Evolutionary conservation across 805 yeast genomes (phyloP).

Genomic region (Sugiyamaella qingdaonensis): DNA sequence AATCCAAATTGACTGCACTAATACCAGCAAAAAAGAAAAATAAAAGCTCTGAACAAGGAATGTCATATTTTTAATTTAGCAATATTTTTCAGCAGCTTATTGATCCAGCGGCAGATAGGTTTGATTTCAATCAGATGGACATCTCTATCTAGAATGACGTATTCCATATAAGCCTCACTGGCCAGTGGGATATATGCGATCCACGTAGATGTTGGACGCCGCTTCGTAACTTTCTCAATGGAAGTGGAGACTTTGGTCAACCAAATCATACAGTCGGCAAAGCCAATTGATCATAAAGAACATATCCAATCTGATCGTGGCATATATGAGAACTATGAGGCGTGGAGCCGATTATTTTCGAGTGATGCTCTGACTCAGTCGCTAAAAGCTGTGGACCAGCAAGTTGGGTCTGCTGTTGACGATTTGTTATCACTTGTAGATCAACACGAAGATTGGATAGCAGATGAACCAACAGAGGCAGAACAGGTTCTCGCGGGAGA

Average conservation of each 20-base stretch:
- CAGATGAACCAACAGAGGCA: not conserved
- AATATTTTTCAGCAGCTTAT: too few relatives aligned
- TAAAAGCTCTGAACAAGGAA: too few relatives aligned
- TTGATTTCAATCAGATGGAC: too few relatives aligned
- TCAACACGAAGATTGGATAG: not conserved
- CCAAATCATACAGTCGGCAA: not conserved
- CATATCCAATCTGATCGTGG: not conserved
- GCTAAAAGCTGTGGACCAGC: not conserved
- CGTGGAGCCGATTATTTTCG: conserved; percentile 5
- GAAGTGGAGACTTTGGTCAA: not conserved
- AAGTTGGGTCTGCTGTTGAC: not conserved
- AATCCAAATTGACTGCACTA: too few relatives aligned
- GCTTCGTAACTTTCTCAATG: not conserved
- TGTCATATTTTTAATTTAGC: too few relatives aligned
- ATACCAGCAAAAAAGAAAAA: too few relatives aligned
- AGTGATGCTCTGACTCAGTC: not conserved
- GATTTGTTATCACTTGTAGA: not conserved
- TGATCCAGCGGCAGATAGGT: too few relatives aligned
- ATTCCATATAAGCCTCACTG: too few relatives aligned
- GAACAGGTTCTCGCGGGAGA: not conserved
- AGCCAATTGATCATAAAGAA: not conserved
- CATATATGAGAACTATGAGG: not conserved
- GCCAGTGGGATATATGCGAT: too few relatives aligned
- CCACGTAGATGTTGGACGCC: not conserved
- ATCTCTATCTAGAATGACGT: too few relatives aligned